Conservation (phyloP, 2,329 filamentous ascomycete species). For the Colletotrichum spaethianum region DNA sequence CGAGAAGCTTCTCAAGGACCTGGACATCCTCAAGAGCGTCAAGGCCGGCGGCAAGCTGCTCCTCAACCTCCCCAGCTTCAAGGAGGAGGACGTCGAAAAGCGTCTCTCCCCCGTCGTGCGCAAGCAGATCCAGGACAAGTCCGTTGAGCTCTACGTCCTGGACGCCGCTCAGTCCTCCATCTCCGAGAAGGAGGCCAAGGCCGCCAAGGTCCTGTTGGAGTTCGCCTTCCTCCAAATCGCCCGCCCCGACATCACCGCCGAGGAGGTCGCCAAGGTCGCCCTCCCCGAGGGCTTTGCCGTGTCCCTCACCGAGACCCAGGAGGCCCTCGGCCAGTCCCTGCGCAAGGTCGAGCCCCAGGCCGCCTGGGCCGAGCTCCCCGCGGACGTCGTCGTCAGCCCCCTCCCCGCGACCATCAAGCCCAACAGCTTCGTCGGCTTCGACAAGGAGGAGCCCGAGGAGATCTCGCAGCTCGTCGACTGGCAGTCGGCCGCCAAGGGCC, state of each 20-base stretch:
- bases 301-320: constrained; percentile 69
- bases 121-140: constrained; percentile 79
- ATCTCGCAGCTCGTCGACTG: constrained; percentile 78
- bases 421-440: constrained; percentile 87
- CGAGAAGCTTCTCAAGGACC: constrained; percentile 80
- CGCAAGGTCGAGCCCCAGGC: constrained; percentile 82
- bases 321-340: constrained; percentile 79
- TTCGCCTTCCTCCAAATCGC: constrained; percentile 87
- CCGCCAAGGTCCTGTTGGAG: constrained; percentile 80
- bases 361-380: constrained; percentile 81
- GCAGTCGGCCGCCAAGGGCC: constrained; percentile 87
- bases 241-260: constrained; percentile 73
- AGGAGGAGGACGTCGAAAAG: constrained; percentile 92
- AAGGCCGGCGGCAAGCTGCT: constrained; percentile 81
- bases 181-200: constrained; percentile 73
- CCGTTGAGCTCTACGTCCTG: constrained; percentile 80
- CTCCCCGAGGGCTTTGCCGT: constrained; percentile 65
- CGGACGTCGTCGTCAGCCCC: constrained; percentile 65
- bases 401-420: constrained; percentile 77
- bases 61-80: constrained; percentile 82
- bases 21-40: constrained; percentile 80
- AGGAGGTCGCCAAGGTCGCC: constrained; percentile 77
- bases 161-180: constrained; percentile 79
- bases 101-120: constrained; percentile 80
- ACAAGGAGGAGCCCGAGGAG: constrained; percentile 81